phyloP scores from a whole-genome alignment of 2,329 filamentous ascomycete species.

The Colletotrichum lindemuthianum region DNA sequence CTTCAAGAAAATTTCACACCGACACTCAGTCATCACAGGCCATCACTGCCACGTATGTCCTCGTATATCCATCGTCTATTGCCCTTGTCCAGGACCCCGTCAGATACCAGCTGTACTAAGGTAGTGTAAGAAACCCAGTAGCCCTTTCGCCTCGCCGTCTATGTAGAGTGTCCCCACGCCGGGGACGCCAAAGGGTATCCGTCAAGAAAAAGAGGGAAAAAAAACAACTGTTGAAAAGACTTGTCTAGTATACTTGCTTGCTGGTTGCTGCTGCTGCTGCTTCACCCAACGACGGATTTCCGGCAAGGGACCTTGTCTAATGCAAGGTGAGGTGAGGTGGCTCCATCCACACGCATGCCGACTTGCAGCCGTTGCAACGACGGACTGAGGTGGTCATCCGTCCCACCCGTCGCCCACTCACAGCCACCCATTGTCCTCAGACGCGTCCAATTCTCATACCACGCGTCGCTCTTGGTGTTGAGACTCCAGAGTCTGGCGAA shows the following conservation, averaged over 20 bases:
- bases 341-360: slow-evolving; percentile 14
- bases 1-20: too few relatives aligned
- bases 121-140: background rate
- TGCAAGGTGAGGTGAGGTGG: slow-evolving; percentile 35
- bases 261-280: slow-evolving; percentile 19
- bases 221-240: background rate
- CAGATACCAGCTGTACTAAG: background rate
- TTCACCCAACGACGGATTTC: background rate
- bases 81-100: background rate
- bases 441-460: slow-evolving; percentile 35
- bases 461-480: slow-evolving; percentile 37
- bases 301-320: slow-evolving; percentile 11
- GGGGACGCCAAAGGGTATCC: slow-evolving; percentile 36
- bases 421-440: slow-evolving; percentile 18
- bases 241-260: slow-evolving; percentile 13
- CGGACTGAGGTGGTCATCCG: slow-evolving; percentile 10
- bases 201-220: slow-evolving; percentile 11
- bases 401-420: slow-evolving; percentile 23
- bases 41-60: background rate
- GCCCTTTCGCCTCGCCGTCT: slow-evolving; percentile 8
- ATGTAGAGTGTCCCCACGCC: slow-evolving; percentile 18
- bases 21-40: too few relatives aligned
- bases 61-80: slow-evolving; percentile 19
- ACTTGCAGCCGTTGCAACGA: slow-evolving; percentile 10
- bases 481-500: slow-evolving; percentile 1